Evolutionary conservation across 345 rosid species (phyloP), one percentile per base, ranked within the genome.

Genomic region (Eucalyptus viminalis): DNA sequence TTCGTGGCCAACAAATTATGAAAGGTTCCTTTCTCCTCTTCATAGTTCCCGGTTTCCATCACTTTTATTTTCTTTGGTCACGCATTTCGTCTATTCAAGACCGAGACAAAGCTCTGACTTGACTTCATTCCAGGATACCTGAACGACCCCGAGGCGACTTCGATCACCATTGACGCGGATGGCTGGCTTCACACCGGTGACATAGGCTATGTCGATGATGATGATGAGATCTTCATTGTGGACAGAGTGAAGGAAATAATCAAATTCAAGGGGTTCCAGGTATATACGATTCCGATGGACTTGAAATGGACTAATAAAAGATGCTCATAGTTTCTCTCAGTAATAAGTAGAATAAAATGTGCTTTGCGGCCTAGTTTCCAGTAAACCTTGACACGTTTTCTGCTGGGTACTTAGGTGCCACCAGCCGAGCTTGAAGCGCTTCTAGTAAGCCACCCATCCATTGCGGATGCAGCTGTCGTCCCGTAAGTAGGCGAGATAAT

Each of bases 161-260:
- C 95, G 10, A 90, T 90, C 53, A 96, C 98, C 89, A 94, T 97
- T 87, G 99, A 97, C 27, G 65, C 89, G 9, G 96, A 97, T 51
- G 98, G 99, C 19, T 97, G 99, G 99, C 95, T 97, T 49, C 98
- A 95, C 92, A 97, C 99, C 2, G 99, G 99, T 2, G 99, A 96
- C 87, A 95, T 97, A 43, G 99, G 99, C 37, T 97, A 92, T 87
- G 97, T 96, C 3, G 99, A 97, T 81, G 95, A 97, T 22, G 98
- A 96, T 27, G 94, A 95, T 14, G 99, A 97, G 91, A 88, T 97
- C 67, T 97, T 95, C 92, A 96, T 97, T 45, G 95, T 97, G 11
- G 99, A 97, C 90, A 92, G 98, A 60, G 95, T 96, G 50, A 97
- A 97, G 92, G 99, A 97, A 49, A 95, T 97, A 91, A 97, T 96